phyloP scores from a whole-genome alignment of 1,284 basidiomycete species.

The Ceratobasidium sp. region DNA sequence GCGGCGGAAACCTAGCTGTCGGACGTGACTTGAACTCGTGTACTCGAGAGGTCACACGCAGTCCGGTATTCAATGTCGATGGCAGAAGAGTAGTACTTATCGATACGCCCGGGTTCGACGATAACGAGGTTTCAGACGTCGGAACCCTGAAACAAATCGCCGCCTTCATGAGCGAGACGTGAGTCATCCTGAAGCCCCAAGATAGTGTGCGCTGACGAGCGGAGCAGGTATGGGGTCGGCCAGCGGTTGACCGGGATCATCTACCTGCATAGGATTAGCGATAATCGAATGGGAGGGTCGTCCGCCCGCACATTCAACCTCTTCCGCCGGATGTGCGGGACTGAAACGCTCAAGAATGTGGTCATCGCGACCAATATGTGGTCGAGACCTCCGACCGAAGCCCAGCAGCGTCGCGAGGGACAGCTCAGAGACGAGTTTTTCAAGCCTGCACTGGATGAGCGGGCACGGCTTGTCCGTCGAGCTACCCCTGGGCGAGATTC shows the following conservation, averaged over 20 bases:
- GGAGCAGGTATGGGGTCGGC: slow-evolving; percentile 55
- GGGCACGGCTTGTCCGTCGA: slow-evolving; percentile 51
- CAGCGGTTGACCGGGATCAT: slow-evolving; percentile 61
- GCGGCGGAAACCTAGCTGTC: slow-evolving; percentile 47
- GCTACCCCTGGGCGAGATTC: slow-evolving; percentile 14
- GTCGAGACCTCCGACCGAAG: slow-evolving; percentile 48
- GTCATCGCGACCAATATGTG: slow-evolving; percentile 68
- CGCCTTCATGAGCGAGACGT: slow-evolving; percentile 44
- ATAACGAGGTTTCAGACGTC: slow-evolving; percentile 58
- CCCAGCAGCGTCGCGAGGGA: slow-evolving; percentile 47
- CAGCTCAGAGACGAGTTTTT: slow-evolving; percentile 52
- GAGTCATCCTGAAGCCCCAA: background rate
- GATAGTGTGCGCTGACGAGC: slow-evolving; percentile 25
- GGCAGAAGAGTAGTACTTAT: slow-evolving; percentile 54
- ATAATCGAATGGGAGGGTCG: slow-evolving; percentile 67
- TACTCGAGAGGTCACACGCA: slow-evolving; percentile 54
- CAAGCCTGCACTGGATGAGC: slow-evolving; percentile 51
- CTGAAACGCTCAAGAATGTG: slow-evolving; percentile 64
- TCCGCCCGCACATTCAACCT: slow-evolving; percentile 65
- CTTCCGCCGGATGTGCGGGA: slow-evolving; percentile 68
- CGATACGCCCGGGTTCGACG: slow-evolving; percentile 62
- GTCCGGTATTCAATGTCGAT: background rate
- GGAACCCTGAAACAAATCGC: slow-evolving; percentile 60
- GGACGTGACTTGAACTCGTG: slow-evolving; percentile 58
- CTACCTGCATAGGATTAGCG: slow-evolving; percentile 69